Conservation (phyloP, 2,329 filamentous ascomycete genomes). For the Cladosporium colombiae region DNA sequence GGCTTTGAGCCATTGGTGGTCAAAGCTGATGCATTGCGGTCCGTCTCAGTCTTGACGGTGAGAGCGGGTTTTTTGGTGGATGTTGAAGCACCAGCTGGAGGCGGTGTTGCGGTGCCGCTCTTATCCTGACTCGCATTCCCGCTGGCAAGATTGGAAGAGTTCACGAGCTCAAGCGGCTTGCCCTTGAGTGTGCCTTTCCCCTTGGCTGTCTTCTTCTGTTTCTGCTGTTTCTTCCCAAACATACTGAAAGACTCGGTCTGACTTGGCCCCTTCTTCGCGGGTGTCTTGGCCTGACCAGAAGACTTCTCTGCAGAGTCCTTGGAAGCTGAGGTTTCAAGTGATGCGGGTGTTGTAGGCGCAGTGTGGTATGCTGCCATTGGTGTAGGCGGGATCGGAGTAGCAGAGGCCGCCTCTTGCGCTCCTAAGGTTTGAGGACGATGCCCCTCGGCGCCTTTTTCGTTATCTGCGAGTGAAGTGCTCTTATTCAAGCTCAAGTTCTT, state of each 20-base stretch:
- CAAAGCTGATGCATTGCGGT: background rate
- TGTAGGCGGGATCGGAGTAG: conserved; percentile 22
- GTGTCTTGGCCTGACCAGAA: background rate
- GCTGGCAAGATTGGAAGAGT: background rate
- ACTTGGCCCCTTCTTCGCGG: conserved; percentile 34
- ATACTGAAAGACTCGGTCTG: conserved; percentile 39
- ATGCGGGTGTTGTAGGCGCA: conserved; percentile 29
- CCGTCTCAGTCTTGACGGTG: background rate
- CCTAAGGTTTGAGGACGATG: background rate
- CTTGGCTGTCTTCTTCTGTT: conserved; percentile 22
- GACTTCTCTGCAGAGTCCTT: background rate
- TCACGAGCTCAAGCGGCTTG: conserved; percentile 3
- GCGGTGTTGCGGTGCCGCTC: background rate
- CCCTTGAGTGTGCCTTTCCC: conserved; percentile 9
- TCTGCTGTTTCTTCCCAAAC: conserved; percentile 31
- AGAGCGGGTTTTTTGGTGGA: conserved; percentile 1
- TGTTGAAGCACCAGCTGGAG: background rate
- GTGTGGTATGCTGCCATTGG: conserved; percentile 25
- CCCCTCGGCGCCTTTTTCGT: background rate
- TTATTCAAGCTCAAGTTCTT: background rate
- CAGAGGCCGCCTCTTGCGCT: conserved; percentile 24
- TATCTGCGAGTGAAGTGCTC: background rate
- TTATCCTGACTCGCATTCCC: background rate
- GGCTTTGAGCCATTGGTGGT: background rate
- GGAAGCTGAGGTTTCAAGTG: background rate